Percentiles rank a stretch among this genome's conserved stretches.
Evolutionary conservation across 2,329 filamentous ascomycete genomes (phyloP).

Genomic region (Monosporascus sp.): DNA sequence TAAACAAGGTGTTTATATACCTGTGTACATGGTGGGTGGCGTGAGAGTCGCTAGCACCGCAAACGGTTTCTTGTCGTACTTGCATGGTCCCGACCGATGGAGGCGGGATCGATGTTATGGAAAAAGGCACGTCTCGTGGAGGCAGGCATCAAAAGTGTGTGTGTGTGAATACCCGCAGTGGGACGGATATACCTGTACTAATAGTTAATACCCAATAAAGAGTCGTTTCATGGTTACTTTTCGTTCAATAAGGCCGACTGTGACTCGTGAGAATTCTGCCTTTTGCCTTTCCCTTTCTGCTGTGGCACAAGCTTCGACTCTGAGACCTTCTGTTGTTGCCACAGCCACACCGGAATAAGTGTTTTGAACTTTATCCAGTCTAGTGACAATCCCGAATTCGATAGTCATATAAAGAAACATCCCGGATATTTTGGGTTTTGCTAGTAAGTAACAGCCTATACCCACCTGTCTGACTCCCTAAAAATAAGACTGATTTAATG

Average conservation of each 20-base stretch:
- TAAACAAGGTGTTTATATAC: constrained; percentile 17
- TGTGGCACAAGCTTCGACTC: no score
- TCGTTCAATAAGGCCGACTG: background rate
- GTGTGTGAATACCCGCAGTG: background rate
- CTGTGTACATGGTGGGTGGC: background rate
- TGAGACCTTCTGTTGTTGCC: no score
- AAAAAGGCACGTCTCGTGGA: background rate
- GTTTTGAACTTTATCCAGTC: no score
- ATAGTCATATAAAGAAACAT: no score
- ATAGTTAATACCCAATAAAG: constrained; percentile 24
- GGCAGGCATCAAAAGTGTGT: background rate
- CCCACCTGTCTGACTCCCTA: no score
- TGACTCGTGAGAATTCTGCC: background rate
- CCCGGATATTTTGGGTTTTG: no score
- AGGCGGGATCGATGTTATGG: background rate
- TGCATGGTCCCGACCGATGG: no score
- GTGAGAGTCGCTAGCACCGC: background rate
- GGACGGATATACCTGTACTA: constrained; percentile 18
- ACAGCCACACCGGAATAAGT: background rate
- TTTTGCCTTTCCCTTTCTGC: no score
- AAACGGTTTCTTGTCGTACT: background rate
- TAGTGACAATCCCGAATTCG: no score
- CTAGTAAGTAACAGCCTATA: no score
- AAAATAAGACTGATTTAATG: no score
- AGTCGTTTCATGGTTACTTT: constrained; percentile 14